Evolutionary conservation across 1,284 basidiomycete species (phyloP).

Genomic region (Porodaedalea pini): DNA sequence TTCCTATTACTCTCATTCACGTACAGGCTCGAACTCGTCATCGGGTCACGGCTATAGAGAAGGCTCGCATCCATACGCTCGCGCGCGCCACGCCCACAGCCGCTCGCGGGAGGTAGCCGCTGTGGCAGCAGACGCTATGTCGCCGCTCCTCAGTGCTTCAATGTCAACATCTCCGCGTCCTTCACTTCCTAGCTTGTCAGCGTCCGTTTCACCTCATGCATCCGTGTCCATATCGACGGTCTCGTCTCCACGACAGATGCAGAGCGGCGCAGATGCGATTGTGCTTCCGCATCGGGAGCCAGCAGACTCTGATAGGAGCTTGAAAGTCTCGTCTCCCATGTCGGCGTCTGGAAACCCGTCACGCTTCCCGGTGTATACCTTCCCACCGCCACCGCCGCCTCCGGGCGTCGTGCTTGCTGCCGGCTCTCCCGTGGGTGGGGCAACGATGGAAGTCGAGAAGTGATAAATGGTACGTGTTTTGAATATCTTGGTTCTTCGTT

Average conservation of each 20-base stretch:
- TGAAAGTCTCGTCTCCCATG: background rate
- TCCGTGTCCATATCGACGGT: background rate
- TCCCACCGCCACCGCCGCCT: conserved; percentile 14
- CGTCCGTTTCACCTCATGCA: background rate
- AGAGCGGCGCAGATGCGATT: background rate
- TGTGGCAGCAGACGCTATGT: background rate
- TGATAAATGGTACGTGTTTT: background rate
- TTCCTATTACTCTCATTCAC: conserved; percentile 9
- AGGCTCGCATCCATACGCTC: conserved; percentile 9
- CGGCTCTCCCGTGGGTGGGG: background rate
- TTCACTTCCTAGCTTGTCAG: background rate
- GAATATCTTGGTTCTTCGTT: background rate
- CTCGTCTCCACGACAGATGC: background rate
- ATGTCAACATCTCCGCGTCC: background rate
- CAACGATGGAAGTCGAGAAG: conserved; percentile 5
- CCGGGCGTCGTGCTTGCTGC: background rate
- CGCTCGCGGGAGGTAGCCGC: conserved; percentile 7
- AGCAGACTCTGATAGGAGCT: background rate
- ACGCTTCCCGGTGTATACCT: conserved; percentile 16
- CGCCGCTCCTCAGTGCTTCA: conserved; percentile 1
- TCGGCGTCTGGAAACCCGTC: conserved; percentile 1
- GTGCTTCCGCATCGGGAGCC: background rate
- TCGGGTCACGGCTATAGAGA: conserved; percentile 13
- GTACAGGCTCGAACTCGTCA: conserved; percentile 12
- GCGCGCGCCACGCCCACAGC: conserved; percentile 1